Evolutionary conservation across 2,329 filamentous ascomycete species (phyloP).

Genomic region (Aspergillus quadrilineatus): DNA sequence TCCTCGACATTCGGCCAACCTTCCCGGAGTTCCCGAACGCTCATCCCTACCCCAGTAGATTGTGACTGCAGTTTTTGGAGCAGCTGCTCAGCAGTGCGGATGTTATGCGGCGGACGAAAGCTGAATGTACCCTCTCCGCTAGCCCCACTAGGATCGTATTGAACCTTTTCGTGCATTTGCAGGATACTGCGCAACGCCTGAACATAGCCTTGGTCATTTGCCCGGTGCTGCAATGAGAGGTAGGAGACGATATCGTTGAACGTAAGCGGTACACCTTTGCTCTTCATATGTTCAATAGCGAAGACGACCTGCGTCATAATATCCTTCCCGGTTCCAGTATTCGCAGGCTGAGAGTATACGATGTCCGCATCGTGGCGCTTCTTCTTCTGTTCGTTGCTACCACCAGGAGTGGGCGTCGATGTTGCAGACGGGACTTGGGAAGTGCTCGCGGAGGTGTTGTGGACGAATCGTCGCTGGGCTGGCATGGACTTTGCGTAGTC

Average conservation of each 20-base stretch:
- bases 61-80: conserved; percentile 78
- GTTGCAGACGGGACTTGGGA: conserved; percentile 47
- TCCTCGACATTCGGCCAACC: conserved; percentile 86
- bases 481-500: conserved; percentile 65
- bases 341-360: conserved; percentile 73
- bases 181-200: conserved; percentile 67
- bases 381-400: conserved; percentile 48
- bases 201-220: conserved; percentile 59
- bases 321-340: conserved; percentile 73
- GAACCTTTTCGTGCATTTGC: conserved; percentile 63
- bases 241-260: conserved; percentile 78
- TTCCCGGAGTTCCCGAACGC: conserved; percentile 89
- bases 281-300: conserved; percentile 77
- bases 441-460: conserved; percentile 60
- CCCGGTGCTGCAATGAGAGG: conserved; percentile 66
- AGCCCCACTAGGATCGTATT: conserved; percentile 58
- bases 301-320: conserved; percentile 86
- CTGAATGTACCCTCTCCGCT: conserved; percentile 73
- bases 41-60: conserved; percentile 74
- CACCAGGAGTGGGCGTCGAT: conserved; percentile 32
- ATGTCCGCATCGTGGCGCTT: conserved; percentile 59
- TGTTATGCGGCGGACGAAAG: conserved; percentile 81
- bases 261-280: conserved; percentile 65
- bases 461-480: conserved; percentile 50
- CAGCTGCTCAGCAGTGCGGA: conserved; percentile 73